Evolutionary conservation across 441 rosid species (phyloP), one percentile per base, ranked within the genome.

Genomic region (Euphorbia schlechtendalii): DNA sequence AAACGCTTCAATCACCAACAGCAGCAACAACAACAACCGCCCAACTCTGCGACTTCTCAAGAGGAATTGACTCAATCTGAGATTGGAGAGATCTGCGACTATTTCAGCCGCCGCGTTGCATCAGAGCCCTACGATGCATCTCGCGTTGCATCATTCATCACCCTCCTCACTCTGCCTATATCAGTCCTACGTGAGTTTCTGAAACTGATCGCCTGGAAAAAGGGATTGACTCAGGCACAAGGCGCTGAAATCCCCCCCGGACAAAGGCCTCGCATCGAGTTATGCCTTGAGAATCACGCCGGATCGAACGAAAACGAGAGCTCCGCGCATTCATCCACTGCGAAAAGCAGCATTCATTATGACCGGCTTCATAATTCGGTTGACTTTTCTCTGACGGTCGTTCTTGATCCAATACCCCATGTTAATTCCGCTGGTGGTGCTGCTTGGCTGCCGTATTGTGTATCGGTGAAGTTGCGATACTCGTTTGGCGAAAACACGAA

Each of bases 121-220:
- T 89, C 99, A 32, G 99, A 95, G 77, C 99, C 99, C 28, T 95
- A 95, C n/a, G 98, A 95, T 76, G 98, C 97, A 68, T 95, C 98
- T 43, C 95, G 98, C 20, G 98, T 95, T 63, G 98, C 98, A 62
- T 95, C 99, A 56, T 95, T 95, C 78, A 95, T 95, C 61, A 95
- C 99, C 38, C 97, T 95, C 72, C 99, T 95, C 76, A 95, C 99
- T 7, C 63, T 95, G 74, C 98, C 98, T 22, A 89, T 95, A 75
- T 82, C 97, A 8, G 97, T 92, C 63, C 72, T 95, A 67, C 77
- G 97, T 74, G 99, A 95, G 77, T 95, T 95, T 78, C 73, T 95
- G 69, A 95, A 92, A 73, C 80, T 95, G 55, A 92, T 95, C 74
- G 93, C 99, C 30, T 95, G 99, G 99, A 95, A 89, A 62, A 95